Evolutionary conservation across 495 filamentous ascomycete species (phyloP).

Genomic region (Sphaerosporella brunnea): DNA sequence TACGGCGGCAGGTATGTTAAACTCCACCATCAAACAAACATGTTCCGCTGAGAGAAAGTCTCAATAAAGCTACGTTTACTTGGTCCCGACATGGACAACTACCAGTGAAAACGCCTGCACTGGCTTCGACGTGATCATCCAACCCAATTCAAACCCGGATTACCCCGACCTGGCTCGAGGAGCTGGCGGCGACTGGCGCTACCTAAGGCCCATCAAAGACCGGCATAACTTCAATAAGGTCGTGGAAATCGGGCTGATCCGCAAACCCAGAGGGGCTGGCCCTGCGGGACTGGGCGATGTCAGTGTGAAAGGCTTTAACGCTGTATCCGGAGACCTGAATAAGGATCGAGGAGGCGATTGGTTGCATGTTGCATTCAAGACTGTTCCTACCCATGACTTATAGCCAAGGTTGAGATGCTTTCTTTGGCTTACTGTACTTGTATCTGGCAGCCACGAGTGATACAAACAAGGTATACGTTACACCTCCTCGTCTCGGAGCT

Average conservation of each 20-base stretch:
- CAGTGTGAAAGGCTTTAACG: neutral
- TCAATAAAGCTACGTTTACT: neutral
- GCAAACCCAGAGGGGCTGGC: neutral
- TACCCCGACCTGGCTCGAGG: neutral
- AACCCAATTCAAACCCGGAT: neutral
- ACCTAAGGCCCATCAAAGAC: neutral
- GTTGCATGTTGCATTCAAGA: neutral
- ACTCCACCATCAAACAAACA: neutral
- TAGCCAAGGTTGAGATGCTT: too few species aligned
- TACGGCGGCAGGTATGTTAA: neutral
- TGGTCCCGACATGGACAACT: neutral
- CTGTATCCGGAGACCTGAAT: neutral
- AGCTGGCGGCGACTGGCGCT: neutral
- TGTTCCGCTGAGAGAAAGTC: too few species aligned
- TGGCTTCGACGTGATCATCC: neutral
- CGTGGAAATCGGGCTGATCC: neutral
- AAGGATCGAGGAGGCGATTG: neutral
- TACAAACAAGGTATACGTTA: too few species aligned
- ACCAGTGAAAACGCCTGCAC: neutral
- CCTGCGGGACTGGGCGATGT: too few species aligned
- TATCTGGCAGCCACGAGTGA: too few species aligned
- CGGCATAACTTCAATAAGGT: neutral
- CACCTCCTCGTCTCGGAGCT: too few species aligned
- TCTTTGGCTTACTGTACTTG: too few species aligned
- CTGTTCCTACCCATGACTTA: too few species aligned